A percentile compares a stretch with the other conserved stretches of the same genome.
Evolutionary conservation across 306 rosid species (phyloP).

Genomic region (Canavalia gladiata): DNA sequence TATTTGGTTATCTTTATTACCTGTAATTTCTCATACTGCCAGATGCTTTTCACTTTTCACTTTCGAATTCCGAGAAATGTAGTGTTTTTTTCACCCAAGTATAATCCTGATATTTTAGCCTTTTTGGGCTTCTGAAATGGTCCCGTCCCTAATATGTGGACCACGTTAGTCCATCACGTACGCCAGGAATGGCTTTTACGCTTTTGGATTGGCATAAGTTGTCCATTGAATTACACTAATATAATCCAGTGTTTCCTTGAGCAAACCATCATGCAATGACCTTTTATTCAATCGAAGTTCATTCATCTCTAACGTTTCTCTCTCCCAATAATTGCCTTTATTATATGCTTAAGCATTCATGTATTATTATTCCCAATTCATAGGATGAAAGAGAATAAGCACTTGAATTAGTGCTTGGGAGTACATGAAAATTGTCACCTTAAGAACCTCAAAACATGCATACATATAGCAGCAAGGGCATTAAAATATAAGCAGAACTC

Average conservation of each 20-base stretch:
- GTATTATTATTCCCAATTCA: conserved; percentile 19
- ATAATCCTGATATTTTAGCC: background rate
- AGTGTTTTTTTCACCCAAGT: background rate
- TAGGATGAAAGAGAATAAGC: conserved; percentile 43
- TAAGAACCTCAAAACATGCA: conserved; percentile 39
- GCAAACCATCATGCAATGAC: conserved; percentile 12
- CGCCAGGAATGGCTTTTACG: conserved; percentile 11
- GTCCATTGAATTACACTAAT: conserved; percentile 12
- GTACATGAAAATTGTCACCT: conserved; percentile 22
- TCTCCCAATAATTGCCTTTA: conserved; percentile 46
- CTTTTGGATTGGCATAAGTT: conserved; percentile 16
- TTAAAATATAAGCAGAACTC: conserved; percentile 38
- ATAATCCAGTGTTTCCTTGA: background rate
- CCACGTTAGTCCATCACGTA: conserved; percentile 36
- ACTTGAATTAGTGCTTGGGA: conserved; percentile 8
- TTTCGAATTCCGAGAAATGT: background rate
- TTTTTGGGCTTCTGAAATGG: conserved; percentile 43
- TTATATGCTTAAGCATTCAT: conserved; percentile 14
- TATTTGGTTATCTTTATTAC: background rate
- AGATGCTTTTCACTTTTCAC: conserved; percentile 9
- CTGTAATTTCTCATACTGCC: background rate
- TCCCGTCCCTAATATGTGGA: conserved; percentile 57
- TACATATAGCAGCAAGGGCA: conserved; percentile 30
- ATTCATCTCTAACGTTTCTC: conserved; percentile 20
- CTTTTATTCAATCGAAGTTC: conserved; percentile 23